A percentile compares a stretch with the other conserved stretches of the same genome.
phyloP scores from a whole-genome alignment of 108 stramenopile species.

The Parietichytrium sp. region DNA sequence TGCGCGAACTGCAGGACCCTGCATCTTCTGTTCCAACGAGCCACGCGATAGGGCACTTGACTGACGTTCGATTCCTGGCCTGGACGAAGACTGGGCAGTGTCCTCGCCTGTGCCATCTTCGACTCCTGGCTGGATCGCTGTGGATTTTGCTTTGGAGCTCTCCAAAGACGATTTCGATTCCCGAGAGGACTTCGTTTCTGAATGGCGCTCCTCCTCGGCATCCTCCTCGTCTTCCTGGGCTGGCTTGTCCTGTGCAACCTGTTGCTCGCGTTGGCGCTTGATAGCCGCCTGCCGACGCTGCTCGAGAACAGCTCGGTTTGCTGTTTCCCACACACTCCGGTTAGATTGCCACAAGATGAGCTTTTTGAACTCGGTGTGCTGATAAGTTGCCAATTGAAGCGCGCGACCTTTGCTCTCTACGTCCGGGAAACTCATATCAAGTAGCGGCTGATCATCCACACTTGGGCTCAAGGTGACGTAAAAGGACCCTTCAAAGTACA shows the following conservation, averaged over 20 bases:
- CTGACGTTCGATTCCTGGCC: background rate
- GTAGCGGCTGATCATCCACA: constrained; percentile 63
- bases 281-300: constrained; percentile 22
- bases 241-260: background rate
- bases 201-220: background rate
- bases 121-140: background rate
- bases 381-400: background rate
- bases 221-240: background rate
- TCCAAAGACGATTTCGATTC: background rate
- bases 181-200: background rate
- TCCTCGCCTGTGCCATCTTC: background rate
- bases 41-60: background rate
- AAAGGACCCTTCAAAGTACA: constrained; percentile 69
- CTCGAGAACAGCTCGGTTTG: constrained; percentile 34
- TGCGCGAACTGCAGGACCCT: background rate
- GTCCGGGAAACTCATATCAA: constrained; percentile 72
- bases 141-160: background rate
- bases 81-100: background rate
- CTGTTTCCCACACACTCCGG: constrained; percentile 23
- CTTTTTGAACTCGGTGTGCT: background rate
- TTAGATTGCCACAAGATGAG: constrained; percentile 2
- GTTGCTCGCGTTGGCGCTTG: background rate
- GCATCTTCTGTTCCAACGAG: background rate
- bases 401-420: constrained; percentile 42
- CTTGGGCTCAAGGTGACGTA: constrained; percentile 64